phyloP scores from a whole-genome alignment of 352 stramenopile genomes.

The Phytopythium cucurbitacearum region DNA sequence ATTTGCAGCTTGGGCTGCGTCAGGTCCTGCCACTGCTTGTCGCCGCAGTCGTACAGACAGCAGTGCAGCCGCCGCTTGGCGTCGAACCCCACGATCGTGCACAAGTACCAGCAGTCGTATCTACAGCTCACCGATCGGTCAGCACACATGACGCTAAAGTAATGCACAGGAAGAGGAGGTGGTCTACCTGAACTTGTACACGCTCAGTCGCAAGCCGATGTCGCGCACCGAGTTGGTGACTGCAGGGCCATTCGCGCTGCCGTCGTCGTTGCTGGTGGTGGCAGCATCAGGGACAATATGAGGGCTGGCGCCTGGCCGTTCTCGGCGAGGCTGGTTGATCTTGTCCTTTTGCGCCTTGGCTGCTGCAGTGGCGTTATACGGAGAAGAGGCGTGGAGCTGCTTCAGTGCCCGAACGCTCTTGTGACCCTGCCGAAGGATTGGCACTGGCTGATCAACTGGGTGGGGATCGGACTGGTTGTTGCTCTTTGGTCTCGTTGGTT shows the following conservation, averaged over 20 bases:
- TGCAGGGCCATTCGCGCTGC: background rate
- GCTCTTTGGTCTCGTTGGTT: constrained; percentile 1
- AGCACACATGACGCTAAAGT: background rate
- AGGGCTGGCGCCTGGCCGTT: background rate
- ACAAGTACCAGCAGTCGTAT: constrained; percentile 83
- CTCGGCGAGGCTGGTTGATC: background rate
- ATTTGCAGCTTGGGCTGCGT: constrained; percentile 43
- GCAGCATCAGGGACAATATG: background rate
- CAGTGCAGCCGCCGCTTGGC: constrained; percentile 67
- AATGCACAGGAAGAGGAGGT: background rate
- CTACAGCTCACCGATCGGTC: constrained; percentile 9
- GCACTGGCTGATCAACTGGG: constrained; percentile 4
- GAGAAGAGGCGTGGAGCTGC: constrained; percentile 50
- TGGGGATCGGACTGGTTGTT: constrained; percentile 13
- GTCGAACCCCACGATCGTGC: constrained; percentile 71
- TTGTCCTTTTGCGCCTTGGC: constrained; percentile 11
- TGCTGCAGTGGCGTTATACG: constrained; percentile 38
- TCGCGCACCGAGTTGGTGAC: constrained; percentile 51
- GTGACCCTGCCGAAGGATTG: constrained; percentile 56
- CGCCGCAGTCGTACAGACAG: constrained; percentile 76
- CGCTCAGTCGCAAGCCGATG: constrained; percentile 54
- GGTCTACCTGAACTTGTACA: constrained; percentile 60
- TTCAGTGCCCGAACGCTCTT: constrained; percentile 65
- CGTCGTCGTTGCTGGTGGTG: constrained; percentile 1
- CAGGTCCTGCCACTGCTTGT: constrained; percentile 80